phyloP scores from a whole-genome alignment of 2,329 filamentous ascomycete genomes.

The Fusarium sp. region DNA sequence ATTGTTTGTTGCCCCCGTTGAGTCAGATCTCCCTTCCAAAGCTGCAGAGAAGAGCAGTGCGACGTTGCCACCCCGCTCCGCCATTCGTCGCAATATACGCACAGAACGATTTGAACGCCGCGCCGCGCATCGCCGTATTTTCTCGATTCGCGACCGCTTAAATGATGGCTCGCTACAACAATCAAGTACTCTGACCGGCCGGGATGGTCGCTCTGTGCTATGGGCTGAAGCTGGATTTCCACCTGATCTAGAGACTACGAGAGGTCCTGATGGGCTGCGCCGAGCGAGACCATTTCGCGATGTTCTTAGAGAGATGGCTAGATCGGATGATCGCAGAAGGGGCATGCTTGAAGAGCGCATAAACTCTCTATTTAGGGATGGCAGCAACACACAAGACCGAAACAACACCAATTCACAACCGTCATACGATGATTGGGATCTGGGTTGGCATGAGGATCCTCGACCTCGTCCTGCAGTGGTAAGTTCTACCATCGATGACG shows the following conservation, averaged over 20 bases:
- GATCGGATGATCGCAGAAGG: constrained; percentile 35
- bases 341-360: constrained; percentile 43
- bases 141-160: constrained; percentile 38
- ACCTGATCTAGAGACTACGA: constrained; percentile 19
- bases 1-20: constrained; percentile 56
- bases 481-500: constrained; percentile 6
- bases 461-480: constrained; percentile 36
- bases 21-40: constrained; percentile 53
- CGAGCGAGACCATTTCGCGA: constrained; percentile 36
- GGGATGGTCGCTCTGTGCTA: constrained; percentile 29
- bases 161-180: constrained; percentile 13
- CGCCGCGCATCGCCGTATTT: constrained; percentile 42
- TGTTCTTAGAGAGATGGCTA: constrained; percentile 39
- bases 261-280: constrained; percentile 7
- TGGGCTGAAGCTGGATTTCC: constrained; percentile 33
- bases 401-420: constrained; percentile 5
- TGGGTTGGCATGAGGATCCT: constrained; percentile 38
- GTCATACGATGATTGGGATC: constrained; percentile 26
- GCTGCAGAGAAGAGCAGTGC: constrained; percentile 42
- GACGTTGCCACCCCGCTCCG: constrained; percentile 48
- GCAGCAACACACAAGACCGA: constrained; percentile 19
- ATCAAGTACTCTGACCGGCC: background rate
- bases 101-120: constrained; percentile 45
- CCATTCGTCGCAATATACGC: constrained; percentile 51
- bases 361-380: constrained; percentile 35